Percentiles rank a stretch among this genome's conserved stretches.
Evolutionary conservation across 805 yeast genomes (phyloP).

Genomic region (Yamadazyma paraphyllophila): DNA sequence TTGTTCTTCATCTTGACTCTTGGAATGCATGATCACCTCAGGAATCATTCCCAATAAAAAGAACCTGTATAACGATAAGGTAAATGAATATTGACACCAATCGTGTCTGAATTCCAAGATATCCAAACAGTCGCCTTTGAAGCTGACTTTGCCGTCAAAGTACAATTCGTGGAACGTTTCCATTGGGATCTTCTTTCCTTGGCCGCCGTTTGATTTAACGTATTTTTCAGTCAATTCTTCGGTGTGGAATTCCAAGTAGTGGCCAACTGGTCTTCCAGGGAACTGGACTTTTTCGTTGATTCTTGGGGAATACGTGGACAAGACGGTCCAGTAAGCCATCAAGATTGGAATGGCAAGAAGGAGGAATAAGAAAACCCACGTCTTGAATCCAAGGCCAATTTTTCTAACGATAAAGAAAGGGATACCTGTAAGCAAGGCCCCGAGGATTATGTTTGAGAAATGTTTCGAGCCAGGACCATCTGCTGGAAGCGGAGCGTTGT

Average conservation of each 20-base stretch:
- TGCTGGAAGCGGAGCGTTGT: slow-evolving; percentile 85
- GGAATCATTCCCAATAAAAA: slow-evolving; percentile 88
- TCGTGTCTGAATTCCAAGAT: slow-evolving; percentile 85
- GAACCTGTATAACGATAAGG: slow-evolving; percentile 70
- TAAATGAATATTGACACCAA: slow-evolving; percentile 83
- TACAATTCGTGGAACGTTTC: slow-evolving; percentile 89
- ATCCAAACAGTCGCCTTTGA: slow-evolving; percentile 86
- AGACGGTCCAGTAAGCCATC: slow-evolving; percentile 78
- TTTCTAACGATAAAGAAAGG: slow-evolving; percentile 65
- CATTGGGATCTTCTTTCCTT: slow-evolving; percentile 76
- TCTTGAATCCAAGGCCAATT: slow-evolving; percentile 66
- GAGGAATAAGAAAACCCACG: slow-evolving; percentile 59
- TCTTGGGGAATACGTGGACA: slow-evolving; percentile 78
- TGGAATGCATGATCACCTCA: slow-evolving; percentile 87
- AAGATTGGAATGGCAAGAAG: slow-evolving; percentile 66
- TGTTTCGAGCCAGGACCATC: slow-evolving; percentile 85
- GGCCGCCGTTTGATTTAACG: slow-evolving; percentile 51
- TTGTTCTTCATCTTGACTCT: slow-evolving; percentile 94
- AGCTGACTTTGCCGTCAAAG: slow-evolving; percentile 78
- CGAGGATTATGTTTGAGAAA: slow-evolving; percentile 61
- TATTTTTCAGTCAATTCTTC: slow-evolving; percentile 65
- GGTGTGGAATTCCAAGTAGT: slow-evolving; percentile 80
- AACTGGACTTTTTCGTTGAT: slow-evolving; percentile 71
- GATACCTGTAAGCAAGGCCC: slow-evolving; percentile 48
- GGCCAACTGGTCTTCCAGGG: slow-evolving; percentile 76